A percentile compares a stretch with the other conserved stretches of the same genome.
phyloP scores from a whole-genome alignment of 2,329 filamentous ascomycete species.

The Tricladium varicosporioides region DNA sequence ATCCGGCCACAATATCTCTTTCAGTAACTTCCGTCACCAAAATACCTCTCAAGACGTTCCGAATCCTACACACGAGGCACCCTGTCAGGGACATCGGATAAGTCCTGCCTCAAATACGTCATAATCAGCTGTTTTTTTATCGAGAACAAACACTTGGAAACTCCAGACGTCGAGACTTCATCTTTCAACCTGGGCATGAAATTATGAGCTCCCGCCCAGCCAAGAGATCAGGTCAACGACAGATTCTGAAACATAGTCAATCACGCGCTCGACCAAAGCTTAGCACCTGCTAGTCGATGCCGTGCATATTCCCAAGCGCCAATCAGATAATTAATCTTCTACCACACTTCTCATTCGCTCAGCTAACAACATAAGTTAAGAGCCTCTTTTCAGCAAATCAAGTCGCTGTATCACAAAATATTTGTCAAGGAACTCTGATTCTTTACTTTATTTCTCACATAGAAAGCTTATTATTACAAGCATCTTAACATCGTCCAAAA shows the following conservation, averaged over 20 bases:
- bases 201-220: neutral
- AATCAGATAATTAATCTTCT: neutral
- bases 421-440: neutral
- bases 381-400: neutral
- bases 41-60: neutral
- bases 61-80: too few relatives aligned
- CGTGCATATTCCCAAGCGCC: neutral
- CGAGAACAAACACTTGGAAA: neutral
- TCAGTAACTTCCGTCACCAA: neutral
- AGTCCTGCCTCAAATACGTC: neutral
- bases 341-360: slow-evolving; percentile 6
- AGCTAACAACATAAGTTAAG: neutral
- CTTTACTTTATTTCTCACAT: neutral
- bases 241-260: slow-evolving; percentile 1
- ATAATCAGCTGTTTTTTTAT: neutral
- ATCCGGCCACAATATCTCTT: neutral
- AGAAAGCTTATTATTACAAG: neutral
- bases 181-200: neutral
- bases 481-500: too few relatives aligned
- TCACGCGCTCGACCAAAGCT: neutral
- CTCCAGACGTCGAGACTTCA: neutral
- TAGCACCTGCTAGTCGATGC: neutral
- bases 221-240: neutral
- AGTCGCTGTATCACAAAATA: neutral
- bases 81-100: too few relatives aligned